Evolutionary conservation across 768 basidiomycete genomes (phyloP), one percentile per base, ranked within the genome.

Genomic region (Suillus subluteus): DNA sequence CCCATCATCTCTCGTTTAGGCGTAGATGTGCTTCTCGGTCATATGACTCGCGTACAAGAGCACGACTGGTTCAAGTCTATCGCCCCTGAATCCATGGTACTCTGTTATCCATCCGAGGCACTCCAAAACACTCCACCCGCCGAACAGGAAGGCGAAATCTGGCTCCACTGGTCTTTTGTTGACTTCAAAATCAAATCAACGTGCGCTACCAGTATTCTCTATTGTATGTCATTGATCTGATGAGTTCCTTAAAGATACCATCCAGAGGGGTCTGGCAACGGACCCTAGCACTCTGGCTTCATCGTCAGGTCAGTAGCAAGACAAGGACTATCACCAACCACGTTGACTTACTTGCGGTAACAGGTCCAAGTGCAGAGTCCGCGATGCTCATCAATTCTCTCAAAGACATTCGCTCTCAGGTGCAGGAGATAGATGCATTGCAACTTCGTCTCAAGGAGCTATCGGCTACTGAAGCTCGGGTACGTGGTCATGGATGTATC

Each of bases 131-230:
- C 46, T n/a, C 58, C 40, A 5, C 72, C 79, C 38, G 67, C 67
- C 23, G 80, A 82, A 62, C 88, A 88, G 68, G 91, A 93, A 72
- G 92, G 88, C 35, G 95, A 96, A 78, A 84, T 98, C 46, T 99
- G 98, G 98, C 93, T 99, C 74, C 96, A 99, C 76, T 99, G 96
- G 95, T 87, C 91, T 0, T 99, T 99, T 78, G 88, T 98, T 7
- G 98, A 99, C 78, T 99, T 98, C 77, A 92, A 99, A 99, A 81
- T 96, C 94, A 56, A 96, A 97, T 74, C 98, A 96, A 74, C 94
- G 97, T 97, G 72, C 18, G 64, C 58, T 54, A 5, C 18, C 41
- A n/a, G 38, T 21, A 54, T 30, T 58, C 54, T 32, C 38, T 18
- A 48, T 65, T 18, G 38, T 13, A 56, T 13, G n/a, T 35, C 43